Evolutionary conservation across 768 basidiomycete genomes (phyloP), one percentile per base, ranked within the genome.

Genomic region (Albatrellus ellisii): DNA sequence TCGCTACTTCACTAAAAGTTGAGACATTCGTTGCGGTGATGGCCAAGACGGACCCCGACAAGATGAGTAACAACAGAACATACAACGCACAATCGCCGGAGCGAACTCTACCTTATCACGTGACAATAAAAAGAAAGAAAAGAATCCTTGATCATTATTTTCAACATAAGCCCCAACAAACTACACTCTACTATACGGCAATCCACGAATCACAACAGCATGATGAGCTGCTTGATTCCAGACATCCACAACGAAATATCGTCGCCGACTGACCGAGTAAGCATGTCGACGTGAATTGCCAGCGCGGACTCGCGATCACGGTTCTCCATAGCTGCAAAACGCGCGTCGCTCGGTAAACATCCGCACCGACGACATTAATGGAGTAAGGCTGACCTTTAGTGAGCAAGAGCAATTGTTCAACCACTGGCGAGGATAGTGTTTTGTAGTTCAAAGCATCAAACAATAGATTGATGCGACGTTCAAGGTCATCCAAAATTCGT

Each of bases 381-480:
- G 10, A 21, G 34, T 32, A 32, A 20, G 33, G 39, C 12, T 17
- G 29, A 91, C 90, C 91, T 66, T 73, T 68, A 3, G 76, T 69
- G 33, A 97, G 66, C 31, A 77, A 73, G 17, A 75, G 54, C 24
- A 95, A 62, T 49, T 84, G 76, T 32, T 83, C 81, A 11, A 83
- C 70, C 18, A 87, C 77, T 9, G 71, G 58, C 45, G 66, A 64
- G 11, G 86, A 80, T 15, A 95, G 56, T 6, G 84, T 83, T 52
- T 89, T 77, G 54, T 87, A 90, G 59, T 97, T 95, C 51, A 97
- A 62, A n/a, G 78, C 80, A 55, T 95, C 92, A 53, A 92, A 95
- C 34, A 97, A 60, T 0, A 78, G 72, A 54, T 80, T 90, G 51
- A 94, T 67, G 25, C 92, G 72, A 15, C 88, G 73, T 56, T 92